Base-by-base conservation (phyloP, 2,329 filamentous ascomycete species). In the Dothistroma septosporum region DNA sequence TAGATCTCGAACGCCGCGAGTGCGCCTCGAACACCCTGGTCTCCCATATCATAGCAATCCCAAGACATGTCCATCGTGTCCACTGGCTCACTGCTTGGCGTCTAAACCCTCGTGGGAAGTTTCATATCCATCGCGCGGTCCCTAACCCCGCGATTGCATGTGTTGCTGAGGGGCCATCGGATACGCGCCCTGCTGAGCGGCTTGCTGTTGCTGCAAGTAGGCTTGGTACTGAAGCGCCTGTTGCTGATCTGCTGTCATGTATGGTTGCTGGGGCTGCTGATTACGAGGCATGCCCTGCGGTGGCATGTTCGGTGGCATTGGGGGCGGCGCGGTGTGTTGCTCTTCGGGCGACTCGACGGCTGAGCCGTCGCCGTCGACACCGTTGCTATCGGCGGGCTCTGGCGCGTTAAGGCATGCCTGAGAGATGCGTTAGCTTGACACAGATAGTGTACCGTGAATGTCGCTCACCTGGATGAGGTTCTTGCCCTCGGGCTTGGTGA, bases 401-500 rank as follows among this genome's bases (percentile, higher is more conserved):
- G 94, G 94, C 21, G 94, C 94, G 76, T 99, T 99, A 63, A 99
- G 80, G 75, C 94, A 99, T 55, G 94, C 92, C 93, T 97, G 70
- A 33, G 21, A n/a, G 58, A 44, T 24, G 62, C 52, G 28, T 69
- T 55, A 66, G 73, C 12, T 9, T 37, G 24, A 22, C 2, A 21
- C 2, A 79, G 68, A 53, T 35, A 12, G 24, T 31, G 24, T 22
- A 16, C n/a, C n/a, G 14, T 32, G 80, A 21, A 8, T 47, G n/a
- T 33, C 60, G 41, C 64, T 54, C 61, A 97, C 94, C 87, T 99
- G 94, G 69, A 99, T 97, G 67, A 99, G 82, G 76, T 99, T 99
- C 85, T 99, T 99, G 80, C 94, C 94, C 79, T 97, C 94, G 19
- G 94, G 89, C 82, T 97, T 97, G 65, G 94, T 99, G 69, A 97